Evolutionary conservation across 2,329 filamentous ascomycete genomes (phyloP), one percentile per base, ranked within the genome.

Genomic region (Fusarium pseudograminearum): DNA sequence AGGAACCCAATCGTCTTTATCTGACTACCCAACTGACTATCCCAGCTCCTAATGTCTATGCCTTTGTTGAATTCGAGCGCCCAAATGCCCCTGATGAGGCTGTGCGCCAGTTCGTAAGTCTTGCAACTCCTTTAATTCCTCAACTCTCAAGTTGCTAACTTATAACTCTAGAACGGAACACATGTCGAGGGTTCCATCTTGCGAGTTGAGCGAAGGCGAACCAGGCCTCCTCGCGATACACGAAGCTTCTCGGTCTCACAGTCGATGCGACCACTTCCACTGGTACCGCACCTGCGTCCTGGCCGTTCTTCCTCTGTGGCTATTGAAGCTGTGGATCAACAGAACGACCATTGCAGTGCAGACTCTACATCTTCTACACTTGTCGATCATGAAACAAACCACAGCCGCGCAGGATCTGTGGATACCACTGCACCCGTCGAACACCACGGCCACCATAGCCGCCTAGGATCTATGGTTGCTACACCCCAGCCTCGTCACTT

Each of bases 41-140:
- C 40, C 73, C 45, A n/a, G 51, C 58, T 16, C 61, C 60, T 15
- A 73, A 65, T 22, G 74, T 73, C 14, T 80, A 77, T 57, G 79
- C 76, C 1, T 81, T 82, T 51, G 76, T 84, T 7, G 81, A 83
- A 69, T 84, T 81, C 52, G 66, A 61, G 5, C 76, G 77, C 5
- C 76, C 78, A 6, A 77, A 82, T 56, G 70, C 77, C 38, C 79
- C 80, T 9, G 80, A 82, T 20, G 58, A 76, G 24, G 80, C 81
- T 1, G 76, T 83, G 15, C 67, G 71, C 31, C 64, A 68, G 14
- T 67, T 80, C 61, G 83, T 84, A 76, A 78, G 80, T 76, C n/a
- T 16, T 22, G 20, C 18, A 33, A 15, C 15, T 31, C 22, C 8
- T 18, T 6, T n/a, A 22, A 15, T 30, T 36, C 5, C 42, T 51